Evolutionary conservation across 2,329 filamentous ascomycete species (phyloP), one percentile per base, ranked within the genome.

Genomic region (Fusarium mexicanum): DNA sequence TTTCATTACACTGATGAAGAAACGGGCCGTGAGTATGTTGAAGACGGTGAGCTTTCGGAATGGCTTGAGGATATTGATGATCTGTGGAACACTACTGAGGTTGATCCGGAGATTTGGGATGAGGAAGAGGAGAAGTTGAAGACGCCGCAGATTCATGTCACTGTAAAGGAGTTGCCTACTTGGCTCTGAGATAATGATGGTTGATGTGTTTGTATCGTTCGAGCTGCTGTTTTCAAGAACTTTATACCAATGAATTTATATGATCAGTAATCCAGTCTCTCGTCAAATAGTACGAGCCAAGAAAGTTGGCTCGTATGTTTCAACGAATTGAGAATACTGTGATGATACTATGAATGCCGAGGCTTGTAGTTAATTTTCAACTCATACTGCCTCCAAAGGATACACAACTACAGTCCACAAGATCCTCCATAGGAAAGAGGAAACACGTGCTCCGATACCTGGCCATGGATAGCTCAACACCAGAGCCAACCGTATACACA

Each of bases 51-150:
- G n/a, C 64, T 76, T 16, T 46, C 37, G 44, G 68, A 64, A 16
- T 73, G 43, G 55, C n/a, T 44, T 26, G 64, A 61, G 16, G 73
- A 76, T 33, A 76, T 76, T 46, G 55, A 73, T 14, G 26, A 59
- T 44, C 6, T 69, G 40, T 76, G 64, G 70, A 31, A 18, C 20
- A 43, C 57, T 20, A 54, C 61, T 7, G 59, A 68, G 26, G 40
- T 73, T 37, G 64, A 70, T 35, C 55, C 60, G 18, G 43, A 44
- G n/a, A 60, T 69, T 40, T 40, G 71, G 29, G 48, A 71, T 20
- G 61, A 55, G 14, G 61, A 69, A 22, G 33, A 24, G 12, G 62
- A 55, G n/a, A 33, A n/a, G 26, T 26, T 71, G 31, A 63, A 37
- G 40, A 31, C 68, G 24, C 40, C 47, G 5, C 44, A 58, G 29